Conservation (phyloP, 2,329 filamentous ascomycete genomes). For the Triangularia setosa region DNA sequence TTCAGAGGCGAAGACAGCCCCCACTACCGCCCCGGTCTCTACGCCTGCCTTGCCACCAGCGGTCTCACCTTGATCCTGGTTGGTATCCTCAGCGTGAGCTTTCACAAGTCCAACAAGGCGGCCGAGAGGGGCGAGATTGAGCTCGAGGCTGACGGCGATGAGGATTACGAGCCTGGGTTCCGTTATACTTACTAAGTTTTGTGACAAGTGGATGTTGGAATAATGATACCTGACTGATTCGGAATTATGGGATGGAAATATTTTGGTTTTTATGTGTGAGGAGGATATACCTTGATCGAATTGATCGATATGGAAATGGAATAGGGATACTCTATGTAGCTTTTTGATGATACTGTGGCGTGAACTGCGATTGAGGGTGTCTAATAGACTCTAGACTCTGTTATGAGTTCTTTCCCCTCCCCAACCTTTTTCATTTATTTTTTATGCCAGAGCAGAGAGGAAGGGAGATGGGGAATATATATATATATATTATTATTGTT, state of each 20-base stretch:
- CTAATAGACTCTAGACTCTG: too few species aligned
- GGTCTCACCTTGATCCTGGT: constrained; percentile 46
- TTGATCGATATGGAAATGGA: not conserved
- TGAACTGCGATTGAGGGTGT: too few species aligned
- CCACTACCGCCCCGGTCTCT: constrained; percentile 52
- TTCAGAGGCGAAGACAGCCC: constrained; percentile 55
- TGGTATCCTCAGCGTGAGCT: constrained; percentile 37
- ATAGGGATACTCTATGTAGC: not conserved
- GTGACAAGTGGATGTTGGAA: too few species aligned
- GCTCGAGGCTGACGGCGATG: constrained; percentile 42
- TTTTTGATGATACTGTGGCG: not conserved
- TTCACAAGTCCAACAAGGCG: constrained; percentile 43
- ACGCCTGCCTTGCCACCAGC: constrained; percentile 50
- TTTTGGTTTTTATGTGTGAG: not conserved
- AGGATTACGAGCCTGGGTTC: constrained; percentile 37
- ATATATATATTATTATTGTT: too few species aligned
- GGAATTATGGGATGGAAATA: not conserved
- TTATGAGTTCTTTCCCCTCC: too few species aligned
- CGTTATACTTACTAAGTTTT: constrained; percentile 36
- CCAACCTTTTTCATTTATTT: too few species aligned
- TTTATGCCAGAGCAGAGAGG: too few species aligned
- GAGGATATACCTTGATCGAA: not conserved
- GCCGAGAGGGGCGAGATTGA: constrained; percentile 52
- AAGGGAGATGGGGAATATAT: too few species aligned
- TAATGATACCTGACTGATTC: not conserved